Base-by-base conservation (phyloP, 257 asterid genomes). In the Knoxia roxburghii region DNA sequence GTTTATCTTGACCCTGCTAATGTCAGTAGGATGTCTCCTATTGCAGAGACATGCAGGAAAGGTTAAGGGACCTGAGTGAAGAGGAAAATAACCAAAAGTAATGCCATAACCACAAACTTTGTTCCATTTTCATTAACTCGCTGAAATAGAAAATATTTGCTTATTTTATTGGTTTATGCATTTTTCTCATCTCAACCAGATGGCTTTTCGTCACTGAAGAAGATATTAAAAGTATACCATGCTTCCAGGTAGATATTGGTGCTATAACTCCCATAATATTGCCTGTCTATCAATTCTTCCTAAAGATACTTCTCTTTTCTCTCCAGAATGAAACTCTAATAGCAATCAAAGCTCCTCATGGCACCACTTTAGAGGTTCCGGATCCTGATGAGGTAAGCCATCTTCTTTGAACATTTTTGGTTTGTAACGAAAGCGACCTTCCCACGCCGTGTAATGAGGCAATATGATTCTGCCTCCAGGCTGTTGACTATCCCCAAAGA, bases 331-430 rank as follows among this genome's bases (percentile, higher is more conserved):
- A 93, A 84, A 93, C 97, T 48, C 76, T 93, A 79, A 90, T 93
- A 72, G 99, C 95, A 58, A 79, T 93, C 77, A 90, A 93, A 80
- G 96, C 97, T 85, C 99, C 97, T 21, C 99, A 85, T 74, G 99
- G 96, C 26, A 90, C 96, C 63, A 90, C 96, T 63, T 81, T 93
- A 81, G 96, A 90, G 84, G 99, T 90, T 70, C 96, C 95, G 37
- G 95, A 88, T 71, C 99, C 97, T 21, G 97, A 90, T 35, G 97
- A 88, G 95, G 99, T 88, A 53, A 59, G 79, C 40, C 61, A 68
- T 71, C 33, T 72, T 62, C 67, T 59, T 29, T 40, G 58, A 2
- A 21, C 37, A n/a, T 27, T 50, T n/a, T 51, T 24, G 17, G 18
- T 70, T 5, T n/a, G 20, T 17, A 17, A 30, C 46, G 51, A 56